phyloP scores from a whole-genome alignment of 2,329 filamentous ascomycete genomes.

The Aspergillus sp. region DNA sequence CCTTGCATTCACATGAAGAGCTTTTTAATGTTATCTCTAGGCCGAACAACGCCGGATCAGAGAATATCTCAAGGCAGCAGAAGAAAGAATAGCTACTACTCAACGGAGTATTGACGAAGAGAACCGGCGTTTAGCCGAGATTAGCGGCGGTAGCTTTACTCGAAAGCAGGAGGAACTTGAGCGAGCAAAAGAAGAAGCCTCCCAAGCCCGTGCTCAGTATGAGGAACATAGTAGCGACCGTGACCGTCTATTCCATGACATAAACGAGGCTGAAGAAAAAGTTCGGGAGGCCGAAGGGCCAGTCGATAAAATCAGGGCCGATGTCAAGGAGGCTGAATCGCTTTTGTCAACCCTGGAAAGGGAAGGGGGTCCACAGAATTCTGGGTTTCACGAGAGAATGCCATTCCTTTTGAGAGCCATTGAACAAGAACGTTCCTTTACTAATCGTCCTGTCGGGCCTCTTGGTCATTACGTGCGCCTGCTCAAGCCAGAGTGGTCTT shows the following conservation, averaged over 20 bases:
- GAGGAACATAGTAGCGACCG: conserved; percentile 44
- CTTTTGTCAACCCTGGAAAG: conserved; percentile 56
- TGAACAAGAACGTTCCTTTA: conserved; percentile 68
- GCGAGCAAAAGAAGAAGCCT: conserved; percentile 56
- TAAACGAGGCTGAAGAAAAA: conserved; percentile 39
- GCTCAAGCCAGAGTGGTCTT: conserved; percentile 77
- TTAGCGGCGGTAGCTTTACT: conserved; percentile 69
- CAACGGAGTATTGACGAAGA: conserved; percentile 52
- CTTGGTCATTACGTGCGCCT: conserved; percentile 77
- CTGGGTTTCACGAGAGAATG: conserved; percentile 66
- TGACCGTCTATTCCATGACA: conserved; percentile 37
- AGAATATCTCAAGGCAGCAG: conserved; percentile 57
- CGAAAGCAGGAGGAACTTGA: conserved; percentile 63
- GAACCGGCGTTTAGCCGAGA: conserved; percentile 61
- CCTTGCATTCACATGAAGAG: conserved; percentile 7
- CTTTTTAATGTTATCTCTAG: conserved; percentile 41
- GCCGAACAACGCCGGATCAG: conserved; percentile 68
- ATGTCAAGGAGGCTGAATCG: conserved; percentile 57
- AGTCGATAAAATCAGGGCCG: conserved; percentile 51
- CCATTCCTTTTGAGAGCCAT: conserved; percentile 68
- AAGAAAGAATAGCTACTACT: conserved; percentile 45
- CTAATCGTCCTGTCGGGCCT: conserved; percentile 75
- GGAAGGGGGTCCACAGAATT: conserved; percentile 62
- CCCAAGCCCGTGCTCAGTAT: conserved; percentile 48
- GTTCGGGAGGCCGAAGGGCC: conserved; percentile 26